These are phyloP conservation scores for Euphorbia lathyris DNA, from an alignment of 345 rosid genomes.

Conservation along the genomic window DNA sequence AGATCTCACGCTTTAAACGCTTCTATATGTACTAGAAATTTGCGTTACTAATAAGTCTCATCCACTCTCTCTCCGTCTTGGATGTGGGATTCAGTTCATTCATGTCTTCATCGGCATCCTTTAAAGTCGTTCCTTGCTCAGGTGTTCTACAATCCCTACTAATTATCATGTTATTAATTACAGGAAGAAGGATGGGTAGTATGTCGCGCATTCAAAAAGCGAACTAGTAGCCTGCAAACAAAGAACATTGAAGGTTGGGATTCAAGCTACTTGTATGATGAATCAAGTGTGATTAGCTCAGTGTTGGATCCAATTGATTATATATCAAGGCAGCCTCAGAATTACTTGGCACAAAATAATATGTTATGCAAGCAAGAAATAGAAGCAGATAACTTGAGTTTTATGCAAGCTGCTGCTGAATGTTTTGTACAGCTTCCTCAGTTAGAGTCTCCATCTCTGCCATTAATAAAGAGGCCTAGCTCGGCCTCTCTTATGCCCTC, in stretches of 20 bases:
- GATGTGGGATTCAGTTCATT: too few species aligned
- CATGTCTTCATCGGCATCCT: too few species aligned
- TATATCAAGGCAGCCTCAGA: constrained; percentile 49
- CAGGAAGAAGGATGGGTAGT: constrained; percentile 99
- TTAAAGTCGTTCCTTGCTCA: too few species aligned
- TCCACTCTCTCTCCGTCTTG: too few species aligned
- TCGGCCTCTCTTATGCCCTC: constrained; percentile 33
- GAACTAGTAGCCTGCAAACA: constrained; percentile 42
- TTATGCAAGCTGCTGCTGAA: constrained; percentile 43
- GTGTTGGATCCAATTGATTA: constrained; percentile 51
- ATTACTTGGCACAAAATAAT: constrained; percentile 37
- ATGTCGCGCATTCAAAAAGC: constrained; percentile 93
- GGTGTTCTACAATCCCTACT: too few species aligned
- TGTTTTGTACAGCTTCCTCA: constrained; percentile 82
- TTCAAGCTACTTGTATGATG: constrained; percentile 63
- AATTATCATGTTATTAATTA: not conserved
- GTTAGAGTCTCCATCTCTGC: constrained; percentile 79
- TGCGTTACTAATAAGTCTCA: too few species aligned
- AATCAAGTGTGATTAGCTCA: constrained; percentile 47
- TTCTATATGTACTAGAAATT: too few species aligned
- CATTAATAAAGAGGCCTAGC: constrained; percentile 53
- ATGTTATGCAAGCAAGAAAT: constrained; percentile 73
- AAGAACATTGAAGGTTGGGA: constrained; percentile 68
- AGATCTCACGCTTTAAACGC: too few species aligned
- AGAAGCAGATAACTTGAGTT: constrained; percentile 54